A percentile compares a stretch with the other conserved stretches of the same genome.
Conservation (phyloP, 1,139 yeast genomes). For the Scheffersomyces insectosa region DNA sequence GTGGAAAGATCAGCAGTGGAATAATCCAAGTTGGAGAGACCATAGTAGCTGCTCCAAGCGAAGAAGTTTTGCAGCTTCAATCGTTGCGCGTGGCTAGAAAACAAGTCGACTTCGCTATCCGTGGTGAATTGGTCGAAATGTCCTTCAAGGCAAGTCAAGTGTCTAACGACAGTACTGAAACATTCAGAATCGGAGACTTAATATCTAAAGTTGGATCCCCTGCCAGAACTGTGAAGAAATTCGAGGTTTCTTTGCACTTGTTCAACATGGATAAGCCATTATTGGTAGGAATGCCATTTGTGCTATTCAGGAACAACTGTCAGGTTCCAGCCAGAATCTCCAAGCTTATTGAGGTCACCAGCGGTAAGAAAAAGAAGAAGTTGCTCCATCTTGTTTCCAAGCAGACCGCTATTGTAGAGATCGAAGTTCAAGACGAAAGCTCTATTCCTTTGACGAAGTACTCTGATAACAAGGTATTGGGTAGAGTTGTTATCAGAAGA, state of each 20-base stretch:
- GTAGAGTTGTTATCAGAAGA: slow-evolving; percentile 80
- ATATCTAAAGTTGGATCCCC: slow-evolving; percentile 51
- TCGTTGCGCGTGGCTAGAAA: slow-evolving; percentile 27
- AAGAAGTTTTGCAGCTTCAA: slow-evolving; percentile 35
- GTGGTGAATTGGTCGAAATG: slow-evolving; percentile 71
- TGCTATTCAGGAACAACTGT: slow-evolving; percentile 78
- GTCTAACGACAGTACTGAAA: slow-evolving; percentile 52
- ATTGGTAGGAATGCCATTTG: slow-evolving; percentile 79
- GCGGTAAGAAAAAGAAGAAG: slow-evolving; percentile 45
- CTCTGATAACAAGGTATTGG: slow-evolving; percentile 62
- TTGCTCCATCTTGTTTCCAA: slow-evolving; percentile 73
- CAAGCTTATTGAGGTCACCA: slow-evolving; percentile 52
- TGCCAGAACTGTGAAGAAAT: slow-evolving; percentile 49
- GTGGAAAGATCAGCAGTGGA: slow-evolving; percentile 79
- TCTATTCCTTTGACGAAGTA: slow-evolving; percentile 64
- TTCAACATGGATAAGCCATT: slow-evolving; percentile 77
- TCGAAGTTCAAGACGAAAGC: slow-evolving; percentile 57
- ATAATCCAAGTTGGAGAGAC: slow-evolving; percentile 76
- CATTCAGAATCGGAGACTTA: slow-evolving; percentile 66
- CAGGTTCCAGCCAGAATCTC: slow-evolving; percentile 73
- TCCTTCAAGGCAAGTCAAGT: slow-evolving; percentile 49
- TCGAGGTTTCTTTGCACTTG: slow-evolving; percentile 59
- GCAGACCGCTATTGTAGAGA: slow-evolving; percentile 70
- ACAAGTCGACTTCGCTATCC: slow-evolving; percentile 49
- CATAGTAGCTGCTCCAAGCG: slow-evolving; percentile 57